Percentiles rank a stretch among this genome's conserved stretches.
Conservation (phyloP, 805 yeast species). For the Pichia heedii region DNA sequence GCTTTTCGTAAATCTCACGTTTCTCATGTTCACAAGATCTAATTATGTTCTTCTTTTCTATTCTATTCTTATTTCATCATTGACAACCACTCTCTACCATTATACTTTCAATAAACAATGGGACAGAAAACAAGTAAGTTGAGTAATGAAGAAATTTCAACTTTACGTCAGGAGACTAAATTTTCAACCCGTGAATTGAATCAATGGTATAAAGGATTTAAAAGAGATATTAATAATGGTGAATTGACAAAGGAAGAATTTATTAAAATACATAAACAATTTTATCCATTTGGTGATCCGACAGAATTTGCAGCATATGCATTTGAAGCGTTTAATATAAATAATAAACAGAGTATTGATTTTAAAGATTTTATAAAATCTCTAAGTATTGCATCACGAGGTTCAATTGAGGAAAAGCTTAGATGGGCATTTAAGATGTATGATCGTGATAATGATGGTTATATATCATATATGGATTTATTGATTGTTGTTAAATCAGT, state of each 20-base stretch:
- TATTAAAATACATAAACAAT: slow-evolving; percentile 86
- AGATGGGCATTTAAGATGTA: slow-evolving; percentile 86
- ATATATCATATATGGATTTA: slow-evolving; percentile 69
- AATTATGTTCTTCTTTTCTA: too few species aligned
- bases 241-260: slow-evolving; percentile 81
- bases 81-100: too few species aligned
- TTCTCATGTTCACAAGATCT: too few species aligned
- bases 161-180: slow-evolving; percentile 76
- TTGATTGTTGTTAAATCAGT: slow-evolving; percentile 71
- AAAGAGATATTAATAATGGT: slow-evolving; percentile 90
- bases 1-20: too few species aligned
- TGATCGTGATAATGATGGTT: slow-evolving; percentile 75
- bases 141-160: slow-evolving; percentile 80
- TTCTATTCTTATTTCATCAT: too few species aligned
- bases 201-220: slow-evolving; percentile 97
- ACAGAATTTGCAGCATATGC: slow-evolving; percentile 81
- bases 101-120: too few species aligned
- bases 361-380: slow-evolving; percentile 90
- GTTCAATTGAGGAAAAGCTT: slow-evolving; percentile 73
- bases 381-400: slow-evolving; percentile 78
- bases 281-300: slow-evolving; percentile 98
- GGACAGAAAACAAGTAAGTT: slow-evolving; percentile 92
- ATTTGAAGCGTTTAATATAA: slow-evolving; percentile 82
- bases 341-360: slow-evolving; percentile 71
- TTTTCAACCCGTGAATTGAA: slow-evolving; percentile 91